phyloP scores from a whole-genome alignment of 108 stramenopile genomes.

The Asterionellopsis glacialis region DNA sequence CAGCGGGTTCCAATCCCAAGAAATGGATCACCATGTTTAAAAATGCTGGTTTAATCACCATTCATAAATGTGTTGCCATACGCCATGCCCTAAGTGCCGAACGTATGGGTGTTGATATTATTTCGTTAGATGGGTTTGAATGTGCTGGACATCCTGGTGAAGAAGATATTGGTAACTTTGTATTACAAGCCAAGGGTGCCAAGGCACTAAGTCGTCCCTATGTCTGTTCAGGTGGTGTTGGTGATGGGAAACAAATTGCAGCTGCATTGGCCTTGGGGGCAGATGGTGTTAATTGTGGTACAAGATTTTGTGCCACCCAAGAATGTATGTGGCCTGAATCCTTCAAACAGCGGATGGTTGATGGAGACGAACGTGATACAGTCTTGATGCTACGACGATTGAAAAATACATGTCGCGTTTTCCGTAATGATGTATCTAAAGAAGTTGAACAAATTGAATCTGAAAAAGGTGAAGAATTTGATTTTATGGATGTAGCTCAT shows the following conservation, averaged over 20 bases:
- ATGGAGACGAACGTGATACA: slow-evolving; percentile 22
- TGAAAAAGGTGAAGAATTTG: slow-evolving; percentile 25
- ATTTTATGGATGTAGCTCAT: slow-evolving; percentile 20
- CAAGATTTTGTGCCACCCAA: slow-evolving; percentile 33
- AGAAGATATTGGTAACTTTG: slow-evolving; percentile 39
- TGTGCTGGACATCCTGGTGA: slow-evolving; percentile 55
- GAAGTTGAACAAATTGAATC: slow-evolving; percentile 28
- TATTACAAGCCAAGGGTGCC: slow-evolving; percentile 34
- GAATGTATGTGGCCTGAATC: slow-evolving; percentile 28
- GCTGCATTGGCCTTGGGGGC: slow-evolving; percentile 33
- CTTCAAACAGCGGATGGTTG: slow-evolving; percentile 30
- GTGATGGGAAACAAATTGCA: slow-evolving; percentile 29
- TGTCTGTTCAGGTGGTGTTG: slow-evolving; percentile 33
- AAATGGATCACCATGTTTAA: slow-evolving; percentile 29
- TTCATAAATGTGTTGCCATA: slow-evolving; percentile 50
- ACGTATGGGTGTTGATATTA: slow-evolving; percentile 32
- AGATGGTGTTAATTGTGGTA: slow-evolving; percentile 39
- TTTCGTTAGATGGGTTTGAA: slow-evolving; percentile 39
- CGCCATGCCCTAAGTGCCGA: slow-evolving; percentile 37
- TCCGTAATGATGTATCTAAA: slow-evolving; percentile 25
- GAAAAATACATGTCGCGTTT: slow-evolving; percentile 39
- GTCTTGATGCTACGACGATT: slow-evolving; percentile 34
- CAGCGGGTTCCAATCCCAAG: slow-evolving; percentile 30
- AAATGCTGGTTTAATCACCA: slow-evolving; percentile 24
- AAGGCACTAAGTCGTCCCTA: slow-evolving; percentile 19